A percentile compares a stretch with the other conserved stretches of the same genome.
Evolutionary conservation across 371 early-diverging fungal species (phyloP).

Genomic region (Lichtheimia ornata): DNA sequence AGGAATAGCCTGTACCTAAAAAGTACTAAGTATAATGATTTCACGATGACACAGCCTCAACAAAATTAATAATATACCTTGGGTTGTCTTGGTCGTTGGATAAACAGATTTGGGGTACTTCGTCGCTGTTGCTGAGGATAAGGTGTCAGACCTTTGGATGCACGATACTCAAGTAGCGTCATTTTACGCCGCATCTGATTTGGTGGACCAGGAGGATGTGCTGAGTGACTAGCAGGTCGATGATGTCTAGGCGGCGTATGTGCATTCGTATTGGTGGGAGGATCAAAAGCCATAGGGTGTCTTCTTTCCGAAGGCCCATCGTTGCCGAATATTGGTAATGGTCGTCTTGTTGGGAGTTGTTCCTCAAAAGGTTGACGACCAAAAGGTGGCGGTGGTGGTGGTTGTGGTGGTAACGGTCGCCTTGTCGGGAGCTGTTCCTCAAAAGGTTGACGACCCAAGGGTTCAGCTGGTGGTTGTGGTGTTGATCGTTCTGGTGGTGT

Average conservation of each 20-base stretch:
- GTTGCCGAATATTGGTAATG: not conserved
- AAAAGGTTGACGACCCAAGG: no score
- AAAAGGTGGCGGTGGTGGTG: not conserved
- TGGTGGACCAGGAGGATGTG: not conserved
- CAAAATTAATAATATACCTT: not conserved
- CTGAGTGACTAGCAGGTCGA: not conserved
- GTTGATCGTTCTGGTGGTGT: not conserved
- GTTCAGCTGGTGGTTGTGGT: not conserved
- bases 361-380: no score
- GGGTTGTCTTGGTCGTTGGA: conserved; percentile 13
- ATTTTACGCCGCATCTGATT: conserved; percentile 10
- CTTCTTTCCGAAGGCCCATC: not conserved
- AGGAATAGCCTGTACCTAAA: no score
- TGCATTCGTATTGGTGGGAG: not conserved
- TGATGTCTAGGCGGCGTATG: not conserved
- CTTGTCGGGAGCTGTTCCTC: no score
- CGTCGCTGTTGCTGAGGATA: conserved; percentile 1
- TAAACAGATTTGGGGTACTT: conserved; percentile 19
- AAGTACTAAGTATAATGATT: no score
- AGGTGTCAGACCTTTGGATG: conserved; percentile 21
- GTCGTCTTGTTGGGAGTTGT: no score
- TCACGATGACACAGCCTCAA: no score
- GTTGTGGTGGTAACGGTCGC: not conserved
- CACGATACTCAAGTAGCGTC: conserved; percentile 22
- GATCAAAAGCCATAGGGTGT: not conserved